Evolutionary conservation across 352 stramenopile genomes (phyloP), one percentile per base, ranked within the genome.

Genomic region (Globisporangium heterothallicum): DNA sequence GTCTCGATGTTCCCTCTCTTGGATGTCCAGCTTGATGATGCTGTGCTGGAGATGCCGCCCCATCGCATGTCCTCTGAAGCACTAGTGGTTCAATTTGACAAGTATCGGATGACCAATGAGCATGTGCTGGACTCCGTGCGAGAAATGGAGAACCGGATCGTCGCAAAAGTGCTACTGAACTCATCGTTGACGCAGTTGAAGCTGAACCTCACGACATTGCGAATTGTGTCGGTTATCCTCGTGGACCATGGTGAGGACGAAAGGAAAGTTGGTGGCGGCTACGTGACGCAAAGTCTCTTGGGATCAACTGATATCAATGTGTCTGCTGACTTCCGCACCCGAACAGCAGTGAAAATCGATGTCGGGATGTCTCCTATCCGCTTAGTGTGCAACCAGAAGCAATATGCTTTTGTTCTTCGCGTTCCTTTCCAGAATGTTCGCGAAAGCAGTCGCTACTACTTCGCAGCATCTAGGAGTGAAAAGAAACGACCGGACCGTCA

Each of bases 141-240:
- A 9, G 67, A 71, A 2, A 84, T 92, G 69, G 68, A 76, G 24
- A 89, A 92, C 54, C 78, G 70, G 3, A 82, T 89, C 18, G 75
- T 92, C 38, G 79, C 74, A 6, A 92, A 94, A 47, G 79, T 94
- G 48, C 55, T 94, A n/a, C 58, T 92, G 25, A 94, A 94, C 50
- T 83, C 81, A 9, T 91, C 79, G 16, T 55, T 94, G 29, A 84
- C 72, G 44, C 74, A 90, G 47, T 43, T 92, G 6, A 70, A 86
- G 53, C 53, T 94, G 6, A 64, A 83, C 49, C 59, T 88, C 44
- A 70, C 74, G 21, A 66, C 79, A 10, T 56, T 92, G 45, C 75
- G 84, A 21, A 72, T 94, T 34, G 81, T 92, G 2, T 89, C 84
- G 12, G 69, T 83, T 8, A 86, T 94, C 57, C 61, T 90, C 29